A percentile compares a stretch with the other conserved stretches of the same genome.
phyloP scores from a whole-genome alignment of 2,329 filamentous ascomycete genomes.

The Epichloe festucae region DNA sequence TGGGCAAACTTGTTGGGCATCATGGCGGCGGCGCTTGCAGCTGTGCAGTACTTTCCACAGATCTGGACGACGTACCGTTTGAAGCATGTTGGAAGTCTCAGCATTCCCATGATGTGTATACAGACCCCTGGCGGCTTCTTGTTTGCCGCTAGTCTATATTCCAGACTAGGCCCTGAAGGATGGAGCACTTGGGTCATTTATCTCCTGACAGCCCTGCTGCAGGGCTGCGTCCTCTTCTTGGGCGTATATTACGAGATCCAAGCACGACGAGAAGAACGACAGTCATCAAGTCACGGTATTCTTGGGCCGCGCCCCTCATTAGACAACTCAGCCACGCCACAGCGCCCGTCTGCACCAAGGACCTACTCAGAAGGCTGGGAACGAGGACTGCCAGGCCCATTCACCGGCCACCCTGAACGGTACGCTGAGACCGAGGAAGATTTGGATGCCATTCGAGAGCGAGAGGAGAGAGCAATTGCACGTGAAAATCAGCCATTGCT shows the following conservation, averaged over 20 bases:
- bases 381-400: conserved; percentile 35
- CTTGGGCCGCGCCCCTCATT: conserved; percentile 17
- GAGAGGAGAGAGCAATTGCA: conserved; percentile 37
- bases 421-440: conserved; percentile 40
- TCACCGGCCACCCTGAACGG: conserved; percentile 37
- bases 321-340: conserved; percentile 14
- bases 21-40: conserved; percentile 63
- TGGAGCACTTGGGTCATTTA: conserved; percentile 97
- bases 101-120: conserved; percentile 96
- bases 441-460: conserved; percentile 34
- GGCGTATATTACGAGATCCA: conserved; percentile 62
- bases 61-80: conserved; percentile 83
- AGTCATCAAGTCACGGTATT: conserved; percentile 12
- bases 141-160: conserved; percentile 74
- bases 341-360: conserved; percentile 25
- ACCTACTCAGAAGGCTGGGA: conserved; percentile 39
- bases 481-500: conserved; percentile 38
- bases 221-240: conserved; percentile 70
- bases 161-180: conserved; percentile 63
- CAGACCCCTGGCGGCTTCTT: conserved; percentile 88
- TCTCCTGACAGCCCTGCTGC: conserved; percentile 71
- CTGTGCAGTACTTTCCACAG: conserved; percentile 87
- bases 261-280: conserved; percentile 20
- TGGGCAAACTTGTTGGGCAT: conserved; percentile 85
- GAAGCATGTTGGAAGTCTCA: conserved; percentile 79